Evolutionary conservation across 192 early-diverging fungal species (phyloP).

Genomic region (Coemansia sp.): DNA sequence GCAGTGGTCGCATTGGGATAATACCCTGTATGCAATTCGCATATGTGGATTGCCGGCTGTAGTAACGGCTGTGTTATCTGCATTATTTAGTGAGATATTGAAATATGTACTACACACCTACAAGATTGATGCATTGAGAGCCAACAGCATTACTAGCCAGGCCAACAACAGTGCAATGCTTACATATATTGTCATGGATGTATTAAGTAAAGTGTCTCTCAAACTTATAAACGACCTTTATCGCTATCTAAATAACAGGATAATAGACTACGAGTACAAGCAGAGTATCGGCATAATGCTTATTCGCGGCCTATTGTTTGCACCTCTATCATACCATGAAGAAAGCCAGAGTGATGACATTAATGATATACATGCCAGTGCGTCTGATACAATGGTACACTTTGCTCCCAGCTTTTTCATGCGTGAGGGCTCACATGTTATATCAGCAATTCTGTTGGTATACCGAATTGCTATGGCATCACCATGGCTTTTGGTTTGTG

Average conservation of each 20-base stretch:
- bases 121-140: background rate
- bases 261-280: background rate
- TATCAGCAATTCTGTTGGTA: background rate
- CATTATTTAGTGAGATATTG: background rate
- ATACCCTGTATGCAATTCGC: constrained; percentile 45
- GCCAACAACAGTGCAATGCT: background rate
- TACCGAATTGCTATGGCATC: background rate
- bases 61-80: background rate
- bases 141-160: background rate
- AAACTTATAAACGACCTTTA: background rate
- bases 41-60: background rate
- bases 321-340: background rate
- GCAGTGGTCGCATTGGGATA: constrained; percentile 43
- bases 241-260: background rate
- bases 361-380: background rate
- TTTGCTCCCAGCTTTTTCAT: background rate
- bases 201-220: background rate
- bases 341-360: background rate
- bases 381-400: background rate
- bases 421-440: background rate
- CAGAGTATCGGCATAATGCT: background rate
- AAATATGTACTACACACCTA: background rate
- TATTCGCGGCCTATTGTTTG: background rate
- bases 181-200: background rate
- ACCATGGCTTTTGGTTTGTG: background rate